phyloP scores from a whole-genome alignment of 805 yeast species.

The Lipomyces starkeyi region DNA sequence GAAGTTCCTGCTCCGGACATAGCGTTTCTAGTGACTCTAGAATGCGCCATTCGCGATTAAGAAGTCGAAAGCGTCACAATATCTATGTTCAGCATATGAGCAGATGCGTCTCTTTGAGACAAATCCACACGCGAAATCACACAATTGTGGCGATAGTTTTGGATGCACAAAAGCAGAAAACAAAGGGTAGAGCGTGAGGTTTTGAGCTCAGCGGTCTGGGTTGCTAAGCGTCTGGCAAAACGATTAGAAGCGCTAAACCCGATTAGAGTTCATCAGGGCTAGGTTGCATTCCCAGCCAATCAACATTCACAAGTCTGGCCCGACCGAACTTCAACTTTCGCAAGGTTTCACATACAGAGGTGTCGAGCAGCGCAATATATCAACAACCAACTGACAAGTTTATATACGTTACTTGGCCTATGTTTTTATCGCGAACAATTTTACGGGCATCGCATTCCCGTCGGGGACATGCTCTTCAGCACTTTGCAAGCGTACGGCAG shows the following conservation, averaged over 20 bases:
- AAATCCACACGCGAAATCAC: slow-evolving; percentile 11
- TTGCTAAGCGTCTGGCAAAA: not conserved
- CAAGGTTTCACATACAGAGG: not conserved
- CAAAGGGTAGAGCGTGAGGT: not conserved
- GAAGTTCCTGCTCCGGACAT: not conserved
- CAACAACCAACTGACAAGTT: not conserved
- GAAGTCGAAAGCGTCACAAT: not conserved
- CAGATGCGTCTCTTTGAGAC: slow-evolving; percentile 16
- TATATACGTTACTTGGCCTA: not conserved
- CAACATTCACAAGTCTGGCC: not conserved
- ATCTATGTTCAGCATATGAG: slow-evolving; percentile 10
- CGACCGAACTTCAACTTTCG: not conserved
- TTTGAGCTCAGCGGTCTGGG: not conserved
- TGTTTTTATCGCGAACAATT: not conserved
- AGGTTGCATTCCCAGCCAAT: not conserved
- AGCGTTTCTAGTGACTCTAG: slow-evolving; percentile 24
- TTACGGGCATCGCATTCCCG: not conserved
- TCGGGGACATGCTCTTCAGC: not conserved
- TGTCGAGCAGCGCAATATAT: not conserved
- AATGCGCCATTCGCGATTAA: slow-evolving; percentile 31
- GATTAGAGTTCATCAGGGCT: not conserved
- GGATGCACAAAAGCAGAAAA: not conserved
- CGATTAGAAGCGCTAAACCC: not conserved
- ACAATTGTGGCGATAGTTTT: slow-evolving; percentile 13
- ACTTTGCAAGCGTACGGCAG: not conserved